Evolutionary conservation across 2,329 filamentous ascomycete genomes (phyloP), one percentile per base, ranked within the genome.

Genomic region (Verticillium klebahnii): DNA sequence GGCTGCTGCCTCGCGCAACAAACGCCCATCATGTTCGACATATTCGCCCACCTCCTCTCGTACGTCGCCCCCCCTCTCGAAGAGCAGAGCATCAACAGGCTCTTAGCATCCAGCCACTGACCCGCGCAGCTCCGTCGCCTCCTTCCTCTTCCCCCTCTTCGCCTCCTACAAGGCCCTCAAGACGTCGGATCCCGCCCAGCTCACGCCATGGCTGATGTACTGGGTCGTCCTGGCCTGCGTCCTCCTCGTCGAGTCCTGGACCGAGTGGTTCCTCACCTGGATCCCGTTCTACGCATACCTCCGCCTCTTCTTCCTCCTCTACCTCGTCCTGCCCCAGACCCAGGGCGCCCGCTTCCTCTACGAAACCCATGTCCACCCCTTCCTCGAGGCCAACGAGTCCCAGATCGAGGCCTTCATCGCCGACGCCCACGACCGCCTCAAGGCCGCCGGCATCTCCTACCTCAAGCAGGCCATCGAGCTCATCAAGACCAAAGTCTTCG

Each of bases 181-280:
- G 78, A 93, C 92, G 17, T 90, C 90, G 59, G 92, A 97, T 75
- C 93, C 93, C 2, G 89, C 92, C 40, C 88, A 96, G 73, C 84
- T 97, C 63, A 92, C 92, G 66, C 94, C 94, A 88, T 99, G 95
- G 95, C 86, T 98, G 67, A 98, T 98, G 90, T 99, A 98, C 84
- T 99, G 94, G 90, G 92, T 97, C 64, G 92, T 97, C 29, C 85
- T 97, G 67, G 91, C 91, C 64, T 89, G 91, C 74, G 86, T 89
- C 69, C 82, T 93, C 61, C 85, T 95, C 64, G 86, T 88, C 76
- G 95, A 98, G 79, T 93, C 90, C 56, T 96, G 93, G 86, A 88
- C 90, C 61, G 87, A 89, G 70, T 97, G 94, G 78, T 88, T 98
- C 71, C 84, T 98, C 56, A 84, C 84, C 74, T 98, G 93, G 89